Base-by-base conservation (phyloP, 768 basidiomycete genomes). In the Pleurotus eryngii region DNA sequence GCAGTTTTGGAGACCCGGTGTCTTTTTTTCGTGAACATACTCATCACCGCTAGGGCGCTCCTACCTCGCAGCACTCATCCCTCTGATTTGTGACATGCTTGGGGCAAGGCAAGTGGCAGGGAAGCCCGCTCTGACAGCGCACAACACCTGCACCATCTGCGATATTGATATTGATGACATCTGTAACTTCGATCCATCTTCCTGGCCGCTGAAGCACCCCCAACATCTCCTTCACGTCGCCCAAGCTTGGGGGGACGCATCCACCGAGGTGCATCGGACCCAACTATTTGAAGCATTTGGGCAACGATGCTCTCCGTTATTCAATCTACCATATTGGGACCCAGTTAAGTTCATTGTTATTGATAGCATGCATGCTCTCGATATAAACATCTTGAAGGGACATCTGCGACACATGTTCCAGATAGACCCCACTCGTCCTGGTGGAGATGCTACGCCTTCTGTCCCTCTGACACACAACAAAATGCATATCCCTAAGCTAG, bases 281-380 rank as follows among this genome's bases (percentile, higher is more conserved):
- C 35, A 22, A 14, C 51, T 64, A 3, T 62, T 61, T 49, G 60
- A 67, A 8, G 39, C 46, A 27, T 60, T 57, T 27, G 70, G 72
- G 0, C 46, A 74, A 1, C 49, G 67, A 0, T 77, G 65, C 62
- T 68, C 69, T 0, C 61, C 66, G 14, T 55, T 75, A 0, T 59
- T 70, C 15, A 40, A 59, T 2, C 64, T 77, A 4, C 68, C 72
- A 0, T 76, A 76, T 60, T 76, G 70, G 66, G 61, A 74, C 37
- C 67, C 67, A 3, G 65, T 64, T 1, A 42, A 24, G 1, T 70
- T 64, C 35, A 43, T 65, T 0, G 64, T 71, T 0, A 61, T 74
- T 17, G 74, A 78, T 45, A 55, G 66, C 2, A 77, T 78, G 74
- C 76, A 77, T 38, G 65, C 67, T 15, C 59, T 76, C 1, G 66